Percentiles rank a stretch among this genome's conserved stretches.
Evolutionary conservation across 2,329 filamentous ascomycete genomes (phyloP).

Genomic region (Chaetothyriales sp.): DNA sequence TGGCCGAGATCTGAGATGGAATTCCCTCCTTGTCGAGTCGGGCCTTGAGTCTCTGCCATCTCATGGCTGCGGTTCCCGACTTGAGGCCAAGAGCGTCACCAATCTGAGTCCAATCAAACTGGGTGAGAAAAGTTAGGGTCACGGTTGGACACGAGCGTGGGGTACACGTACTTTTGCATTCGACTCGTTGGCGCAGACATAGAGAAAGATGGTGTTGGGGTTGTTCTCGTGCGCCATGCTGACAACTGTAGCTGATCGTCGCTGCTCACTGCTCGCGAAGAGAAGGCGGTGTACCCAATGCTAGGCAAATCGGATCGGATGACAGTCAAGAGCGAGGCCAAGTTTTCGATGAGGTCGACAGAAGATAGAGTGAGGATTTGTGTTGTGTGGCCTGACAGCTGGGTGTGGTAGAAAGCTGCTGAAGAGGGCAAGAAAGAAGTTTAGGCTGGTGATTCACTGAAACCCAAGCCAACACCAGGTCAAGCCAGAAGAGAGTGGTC

Average conservation of each 20-base stretch:
- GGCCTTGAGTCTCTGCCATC: slow-evolving; percentile 25
- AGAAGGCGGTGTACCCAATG: neutral
- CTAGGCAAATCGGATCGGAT: neutral
- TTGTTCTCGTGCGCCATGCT: slow-evolving; percentile 27
- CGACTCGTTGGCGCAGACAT: slow-evolving; percentile 28
- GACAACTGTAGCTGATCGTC: neutral
- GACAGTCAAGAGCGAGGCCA: neutral
- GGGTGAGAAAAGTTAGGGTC: neutral
- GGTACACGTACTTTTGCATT: slow-evolving; percentile 25
- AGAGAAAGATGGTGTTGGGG: slow-evolving; percentile 31
- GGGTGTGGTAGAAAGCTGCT: neutral
- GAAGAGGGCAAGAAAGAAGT: neutral
- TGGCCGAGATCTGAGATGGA: neutral
- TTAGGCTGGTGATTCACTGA: neutral
- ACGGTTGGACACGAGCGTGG: neutral
- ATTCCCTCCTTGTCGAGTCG: slow-evolving; percentile 12
- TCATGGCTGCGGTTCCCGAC: slow-evolving; percentile 27
- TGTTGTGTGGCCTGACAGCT: neutral
- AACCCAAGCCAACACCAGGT: neutral
- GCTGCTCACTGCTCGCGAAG: neutral
- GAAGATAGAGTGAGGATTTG: neutral
- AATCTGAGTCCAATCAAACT: slow-evolving; percentile 30
- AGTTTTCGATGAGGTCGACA: neutral
- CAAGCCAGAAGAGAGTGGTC: neutral
- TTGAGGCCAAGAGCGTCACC: slow-evolving; percentile 24